Evolutionary conservation across 768 basidiomycete species (phyloP).

Genomic region (Lactifluus echinatus): DNA sequence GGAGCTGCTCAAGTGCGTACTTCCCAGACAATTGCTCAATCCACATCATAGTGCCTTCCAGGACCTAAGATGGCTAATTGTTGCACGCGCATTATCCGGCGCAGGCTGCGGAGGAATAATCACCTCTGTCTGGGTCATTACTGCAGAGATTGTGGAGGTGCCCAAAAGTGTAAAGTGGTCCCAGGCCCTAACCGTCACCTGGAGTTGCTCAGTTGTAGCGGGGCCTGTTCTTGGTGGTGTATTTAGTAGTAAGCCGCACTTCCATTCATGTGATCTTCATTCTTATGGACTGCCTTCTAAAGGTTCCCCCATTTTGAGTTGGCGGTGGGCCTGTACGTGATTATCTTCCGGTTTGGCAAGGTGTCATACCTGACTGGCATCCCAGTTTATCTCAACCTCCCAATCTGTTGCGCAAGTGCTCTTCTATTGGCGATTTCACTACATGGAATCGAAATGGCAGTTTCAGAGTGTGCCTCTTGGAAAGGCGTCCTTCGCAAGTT

Average conservation of each 20-base stretch:
- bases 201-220: conserved; percentile 79
- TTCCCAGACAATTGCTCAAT: background rate
- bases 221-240: conserved; percentile 77
- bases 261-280: background rate
- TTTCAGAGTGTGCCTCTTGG: conserved; percentile 47
- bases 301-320: conserved; percentile 35
- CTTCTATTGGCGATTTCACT: conserved; percentile 53
- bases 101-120: conserved; percentile 86
- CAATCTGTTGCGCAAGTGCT: conserved; percentile 57
- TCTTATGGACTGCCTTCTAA: conserved; percentile 10
- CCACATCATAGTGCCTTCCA: conserved; percentile 24
- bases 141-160: conserved; percentile 72
- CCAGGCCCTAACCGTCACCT: conserved; percentile 75
- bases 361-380: conserved; percentile 17
- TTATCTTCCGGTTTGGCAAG: conserved; percentile 9
- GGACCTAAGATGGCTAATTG: conserved; percentile 56
- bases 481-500: conserved; percentile 44
- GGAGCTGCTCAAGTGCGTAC: conserved; percentile 57
- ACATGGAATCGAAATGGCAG: conserved; percentile 42
- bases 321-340: conserved; percentile 82
- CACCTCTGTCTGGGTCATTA: conserved; percentile 78
- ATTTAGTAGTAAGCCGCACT: conserved; percentile 55
- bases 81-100: conserved; percentile 58
- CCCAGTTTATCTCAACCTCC: conserved; percentile 77
- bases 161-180: conserved; percentile 72